These are phyloP conservation scores for Plasmopara muralis DNA, from an alignment of 352 stramenopile genomes.

Conservation along the genomic window DNA sequence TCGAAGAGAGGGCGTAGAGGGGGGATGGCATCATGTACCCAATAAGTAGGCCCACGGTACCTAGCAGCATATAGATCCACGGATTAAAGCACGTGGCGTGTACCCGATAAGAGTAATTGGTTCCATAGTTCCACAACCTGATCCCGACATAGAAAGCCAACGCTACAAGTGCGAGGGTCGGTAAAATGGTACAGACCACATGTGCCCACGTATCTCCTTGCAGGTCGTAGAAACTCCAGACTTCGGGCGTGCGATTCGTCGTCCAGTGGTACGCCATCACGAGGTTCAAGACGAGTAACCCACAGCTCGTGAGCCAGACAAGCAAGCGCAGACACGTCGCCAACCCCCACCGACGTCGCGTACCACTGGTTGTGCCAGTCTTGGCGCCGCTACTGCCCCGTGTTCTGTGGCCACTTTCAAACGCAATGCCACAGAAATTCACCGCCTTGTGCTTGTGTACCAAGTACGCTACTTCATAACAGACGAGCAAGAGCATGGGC, in stretches of 20 bases:
- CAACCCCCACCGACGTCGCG: constrained; percentile 26
- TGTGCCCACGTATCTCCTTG: constrained; percentile 55
- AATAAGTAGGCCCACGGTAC: constrained; percentile 50
- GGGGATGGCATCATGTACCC: constrained; percentile 72
- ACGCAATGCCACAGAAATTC: constrained; percentile 87
- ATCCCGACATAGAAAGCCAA: constrained; percentile 71
- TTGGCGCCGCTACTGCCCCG: constrained; percentile 25
- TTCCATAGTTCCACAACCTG: constrained; percentile 80
- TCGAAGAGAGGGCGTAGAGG: constrained; percentile 68
- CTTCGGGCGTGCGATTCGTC: constrained; percentile 29
- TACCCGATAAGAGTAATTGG: constrained; percentile 80
- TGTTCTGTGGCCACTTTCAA: constrained; percentile 63
- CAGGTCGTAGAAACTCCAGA: constrained; percentile 67
- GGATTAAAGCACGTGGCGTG: constrained; percentile 82
- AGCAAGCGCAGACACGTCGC: constrained; percentile 59
- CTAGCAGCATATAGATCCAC: constrained; percentile 86
- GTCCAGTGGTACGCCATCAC: constrained; percentile 64
- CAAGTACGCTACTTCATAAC: constrained; percentile 86
- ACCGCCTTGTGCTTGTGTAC: constrained; percentile 88
- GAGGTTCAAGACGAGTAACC: constrained; percentile 61
- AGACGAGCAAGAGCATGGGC: constrained; percentile 79
- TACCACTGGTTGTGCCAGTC: constrained; percentile 3
- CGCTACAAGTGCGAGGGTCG: constrained; percentile 57
- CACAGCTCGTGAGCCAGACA: constrained; percentile 61
- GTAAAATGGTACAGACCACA: constrained; percentile 51